These are phyloP conservation scores for Alternaria rosae DNA, from an alignment of 2,329 filamentous ascomycete genomes.

Conservation along the genomic window DNA sequence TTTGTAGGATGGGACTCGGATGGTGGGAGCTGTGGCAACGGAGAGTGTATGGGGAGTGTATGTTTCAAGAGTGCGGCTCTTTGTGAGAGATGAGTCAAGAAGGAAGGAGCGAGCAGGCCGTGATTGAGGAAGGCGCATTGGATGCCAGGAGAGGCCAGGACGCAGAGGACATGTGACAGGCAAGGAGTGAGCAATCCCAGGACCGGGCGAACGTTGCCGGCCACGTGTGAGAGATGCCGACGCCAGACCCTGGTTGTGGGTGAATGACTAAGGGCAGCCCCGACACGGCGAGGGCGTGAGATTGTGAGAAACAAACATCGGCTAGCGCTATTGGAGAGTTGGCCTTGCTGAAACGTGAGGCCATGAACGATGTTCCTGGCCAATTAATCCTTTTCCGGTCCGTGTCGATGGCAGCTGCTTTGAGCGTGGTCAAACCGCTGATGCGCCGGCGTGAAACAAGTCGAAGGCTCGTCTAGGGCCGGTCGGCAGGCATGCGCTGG, in stretches of 20 bases:
- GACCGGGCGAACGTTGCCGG: conserved; percentile 9
- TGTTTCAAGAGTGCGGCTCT: conserved; percentile 28
- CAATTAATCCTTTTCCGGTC: conserved; percentile 15
- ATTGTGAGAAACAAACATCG: conserved; percentile 2
- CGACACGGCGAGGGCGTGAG: background rate
- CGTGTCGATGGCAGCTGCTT: conserved; percentile 23
- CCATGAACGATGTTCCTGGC: conserved; percentile 25
- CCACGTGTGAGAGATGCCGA: conserved; percentile 21
- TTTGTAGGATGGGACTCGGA: background rate
- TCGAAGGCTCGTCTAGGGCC: conserved; percentile 27
- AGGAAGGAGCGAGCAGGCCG: background rate
- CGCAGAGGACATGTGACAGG: background rate
- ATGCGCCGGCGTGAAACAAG: conserved; percentile 39
- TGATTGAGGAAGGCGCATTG: background rate
- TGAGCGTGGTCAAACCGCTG: conserved; percentile 40
- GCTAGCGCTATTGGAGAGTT: conserved; percentile 3
- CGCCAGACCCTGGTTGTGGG: background rate
- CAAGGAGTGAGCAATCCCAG: background rate
- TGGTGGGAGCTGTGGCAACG: conserved; percentile 16
- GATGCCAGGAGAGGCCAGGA: background rate
- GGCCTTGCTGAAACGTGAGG: conserved; percentile 25
- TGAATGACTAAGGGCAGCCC: background rate
- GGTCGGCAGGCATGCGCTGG: conserved; percentile 22
- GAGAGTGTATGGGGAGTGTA: conserved; percentile 20
- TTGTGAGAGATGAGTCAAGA: conserved; percentile 7